Evolutionary conservation across 345 rosid genomes (phyloP).

Genomic region (Anastatica hierochuntica): DNA sequence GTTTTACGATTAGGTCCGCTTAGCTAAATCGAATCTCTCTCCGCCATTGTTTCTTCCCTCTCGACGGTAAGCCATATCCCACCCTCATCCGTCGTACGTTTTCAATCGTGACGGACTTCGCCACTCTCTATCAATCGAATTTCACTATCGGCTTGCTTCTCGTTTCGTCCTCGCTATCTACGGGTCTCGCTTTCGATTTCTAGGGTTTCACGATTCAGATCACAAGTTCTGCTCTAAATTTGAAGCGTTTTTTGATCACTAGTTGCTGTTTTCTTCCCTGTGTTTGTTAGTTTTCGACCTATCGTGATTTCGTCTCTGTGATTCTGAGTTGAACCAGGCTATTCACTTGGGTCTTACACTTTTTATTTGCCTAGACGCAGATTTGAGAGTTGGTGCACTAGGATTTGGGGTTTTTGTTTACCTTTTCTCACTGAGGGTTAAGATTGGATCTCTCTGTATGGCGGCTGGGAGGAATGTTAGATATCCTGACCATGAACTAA

Average conservation of each 20-base stretch:
- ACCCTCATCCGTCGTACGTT: no score
- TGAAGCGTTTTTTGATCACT: conserved; percentile 3
- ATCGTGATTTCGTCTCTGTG: not conserved
- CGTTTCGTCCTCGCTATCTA: not conserved
- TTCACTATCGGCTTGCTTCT: no score
- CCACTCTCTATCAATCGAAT: no score
- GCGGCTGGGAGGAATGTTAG: conserved; percentile 81
- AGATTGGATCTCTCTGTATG: no score
- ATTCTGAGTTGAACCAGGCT: conserved; percentile 3
- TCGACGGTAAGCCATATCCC: no score
- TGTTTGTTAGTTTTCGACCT: not conserved
- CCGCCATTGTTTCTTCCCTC: no score
- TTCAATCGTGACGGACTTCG: no score
- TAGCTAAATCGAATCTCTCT: no score
- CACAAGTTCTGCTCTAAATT: conserved; percentile 8
- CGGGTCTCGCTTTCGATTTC: conserved; percentile 10
- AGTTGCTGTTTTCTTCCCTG: no score
- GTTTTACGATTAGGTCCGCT: no score
- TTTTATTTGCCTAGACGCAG: not conserved
- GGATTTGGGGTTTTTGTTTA: not conserved
- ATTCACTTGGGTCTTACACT: not conserved
- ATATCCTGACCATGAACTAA: conserved; percentile 52
- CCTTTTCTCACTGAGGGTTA: no score
- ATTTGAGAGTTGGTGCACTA: conserved; percentile 10
- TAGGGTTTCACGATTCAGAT: conserved; percentile 28